A percentile compares a stretch with the other conserved stretches of the same genome.
Conservation (phyloP, 2,329 filamentous ascomycete species). For the Paramyrothecium sp. region DNA sequence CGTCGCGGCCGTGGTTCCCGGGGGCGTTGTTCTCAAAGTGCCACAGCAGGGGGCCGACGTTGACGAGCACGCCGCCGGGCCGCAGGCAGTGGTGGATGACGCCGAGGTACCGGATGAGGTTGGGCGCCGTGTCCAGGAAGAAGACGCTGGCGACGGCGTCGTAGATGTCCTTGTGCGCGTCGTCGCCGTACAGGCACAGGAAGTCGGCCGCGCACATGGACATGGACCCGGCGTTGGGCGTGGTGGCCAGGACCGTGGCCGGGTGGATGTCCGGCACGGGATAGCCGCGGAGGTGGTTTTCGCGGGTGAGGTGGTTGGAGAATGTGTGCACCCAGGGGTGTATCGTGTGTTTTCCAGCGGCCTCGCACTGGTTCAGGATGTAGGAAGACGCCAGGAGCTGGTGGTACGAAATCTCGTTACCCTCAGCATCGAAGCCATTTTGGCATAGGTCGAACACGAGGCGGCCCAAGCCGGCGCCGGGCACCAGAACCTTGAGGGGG, state of each 20-base stretch:
- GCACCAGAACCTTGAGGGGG: slow-evolving; percentile 71
- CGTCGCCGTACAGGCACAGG: slow-evolving; percentile 74
- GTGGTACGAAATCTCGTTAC: slow-evolving; percentile 96
- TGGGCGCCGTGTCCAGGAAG: slow-evolving; percentile 96
- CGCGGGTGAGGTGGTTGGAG: slow-evolving; percentile 75
- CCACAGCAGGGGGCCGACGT: slow-evolving; percentile 90
- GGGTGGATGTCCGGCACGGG: slow-evolving; percentile 80
- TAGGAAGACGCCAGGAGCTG: slow-evolving; percentile 84
- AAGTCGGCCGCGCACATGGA: slow-evolving; percentile 94
- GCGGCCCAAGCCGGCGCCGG: slow-evolving; percentile 84
- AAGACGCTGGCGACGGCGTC: slow-evolving; percentile 88
- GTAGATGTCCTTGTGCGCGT: slow-evolving; percentile 60
- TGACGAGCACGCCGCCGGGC: slow-evolving; percentile 79
- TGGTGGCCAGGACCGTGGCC: slow-evolving; percentile 46
- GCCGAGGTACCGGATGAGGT: slow-evolving; percentile 85
- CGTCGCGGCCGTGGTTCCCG: slow-evolving; percentile 52
- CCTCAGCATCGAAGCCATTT: slow-evolving; percentile 73
- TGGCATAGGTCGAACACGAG: slow-evolving; percentile 84
- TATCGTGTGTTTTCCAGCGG: slow-evolving; percentile 65
- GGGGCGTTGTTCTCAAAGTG: slow-evolving; percentile 81
- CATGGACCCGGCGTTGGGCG: slow-evolving; percentile 62
- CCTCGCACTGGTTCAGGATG: slow-evolving; percentile 66
- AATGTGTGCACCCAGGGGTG: slow-evolving; percentile 87
- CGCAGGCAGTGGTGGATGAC: slow-evolving; percentile 76
- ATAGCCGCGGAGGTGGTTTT: slow-evolving; percentile 73